Evolutionary conservation across 148 eudicot genomes (phyloP), one percentile per base, ranked within the genome.

Genomic region (Arbutus unedo): DNA sequence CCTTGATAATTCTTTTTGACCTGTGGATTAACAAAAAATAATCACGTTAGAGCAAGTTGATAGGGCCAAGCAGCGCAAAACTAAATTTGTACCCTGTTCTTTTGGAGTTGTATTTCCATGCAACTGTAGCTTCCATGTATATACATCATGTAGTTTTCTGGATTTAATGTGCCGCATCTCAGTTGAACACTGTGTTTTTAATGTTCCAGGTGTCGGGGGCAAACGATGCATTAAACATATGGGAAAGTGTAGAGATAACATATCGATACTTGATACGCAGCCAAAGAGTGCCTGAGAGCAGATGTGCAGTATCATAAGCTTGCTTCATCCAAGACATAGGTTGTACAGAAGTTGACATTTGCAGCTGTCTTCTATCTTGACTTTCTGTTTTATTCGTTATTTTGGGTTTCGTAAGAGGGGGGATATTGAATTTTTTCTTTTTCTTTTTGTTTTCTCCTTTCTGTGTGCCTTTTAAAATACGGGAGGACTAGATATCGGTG

Each of bases 131-230:
- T 56, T 18, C 60, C 60, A 11, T 14, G 19, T 56, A 18, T 19
- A 5, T 50, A 23, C 7, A 53, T 15, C 64, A 0, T 25, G 16
- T 54, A 77, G 21, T 38, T 53, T 14, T 3, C 38, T 31, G 9
- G 51, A 55, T 48, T 14, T 56, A 31, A 31, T 71, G 56, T 78
- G 57, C 77, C 78, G 16, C 43, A 19, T 81, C 50, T 53, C 41
- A 59, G 9, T 73, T 19, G 68, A 77, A 53, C 70, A 16, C 47
- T 66, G 31, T 72, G 38, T 31, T 49, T 66, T 68, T 21, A 3
- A 50, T 5, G 47, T 83, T 71, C 73, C 85, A 83, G 85, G 82
- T 79, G 73, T 50, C 43, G n/a, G 43, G 81, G 77, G 76, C 8
- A 77, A 15, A 76, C 66, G 8, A 53, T 83, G 72, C 77, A 21